Percentiles rank a stretch among this genome's conserved stretches.
Evolutionary conservation across 768 basidiomycete genomes (phyloP).

Genomic region (Lyophyllum atratum): DNA sequence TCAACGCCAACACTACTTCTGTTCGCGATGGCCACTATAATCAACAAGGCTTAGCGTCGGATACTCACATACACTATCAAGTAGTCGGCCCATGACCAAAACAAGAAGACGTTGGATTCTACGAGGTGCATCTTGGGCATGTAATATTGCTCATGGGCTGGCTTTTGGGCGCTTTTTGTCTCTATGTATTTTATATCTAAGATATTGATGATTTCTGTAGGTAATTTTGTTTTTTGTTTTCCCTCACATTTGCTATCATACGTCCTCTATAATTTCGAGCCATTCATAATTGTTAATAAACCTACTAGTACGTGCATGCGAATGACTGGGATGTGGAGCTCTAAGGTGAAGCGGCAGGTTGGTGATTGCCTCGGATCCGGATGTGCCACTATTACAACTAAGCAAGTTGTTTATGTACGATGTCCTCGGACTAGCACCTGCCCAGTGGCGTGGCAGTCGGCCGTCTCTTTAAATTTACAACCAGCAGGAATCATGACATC

Average conservation of each 20-base stretch:
- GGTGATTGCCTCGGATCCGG: background rate
- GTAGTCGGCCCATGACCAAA: background rate
- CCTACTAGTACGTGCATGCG: no score
- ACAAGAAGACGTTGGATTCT: background rate
- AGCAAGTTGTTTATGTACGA: no score
- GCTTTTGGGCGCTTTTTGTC: constrained; percentile 1
- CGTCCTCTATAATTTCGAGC: background rate
- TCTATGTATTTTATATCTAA: background rate
- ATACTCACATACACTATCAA: constrained; percentile 8
- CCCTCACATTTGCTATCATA: background rate
- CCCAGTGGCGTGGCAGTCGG: background rate
- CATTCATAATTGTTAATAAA: background rate
- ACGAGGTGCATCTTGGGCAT: background rate
- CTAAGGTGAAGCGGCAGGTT: background rate
- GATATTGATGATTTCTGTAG: background rate
- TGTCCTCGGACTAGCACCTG: no score
- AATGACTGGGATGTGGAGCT: no score
- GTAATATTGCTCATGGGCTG: background rate
- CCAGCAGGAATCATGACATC: background rate
- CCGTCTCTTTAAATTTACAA: no score
- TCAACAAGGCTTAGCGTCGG: constrained; percentile 6
- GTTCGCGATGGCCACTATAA: constrained; percentile 4
- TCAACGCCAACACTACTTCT: constrained; percentile 5
- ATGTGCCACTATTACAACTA: background rate
- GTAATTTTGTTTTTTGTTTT: background rate